Evolutionary conservation across 306 rosid genomes (phyloP).

Genomic region (Malus orientalis): DNA sequence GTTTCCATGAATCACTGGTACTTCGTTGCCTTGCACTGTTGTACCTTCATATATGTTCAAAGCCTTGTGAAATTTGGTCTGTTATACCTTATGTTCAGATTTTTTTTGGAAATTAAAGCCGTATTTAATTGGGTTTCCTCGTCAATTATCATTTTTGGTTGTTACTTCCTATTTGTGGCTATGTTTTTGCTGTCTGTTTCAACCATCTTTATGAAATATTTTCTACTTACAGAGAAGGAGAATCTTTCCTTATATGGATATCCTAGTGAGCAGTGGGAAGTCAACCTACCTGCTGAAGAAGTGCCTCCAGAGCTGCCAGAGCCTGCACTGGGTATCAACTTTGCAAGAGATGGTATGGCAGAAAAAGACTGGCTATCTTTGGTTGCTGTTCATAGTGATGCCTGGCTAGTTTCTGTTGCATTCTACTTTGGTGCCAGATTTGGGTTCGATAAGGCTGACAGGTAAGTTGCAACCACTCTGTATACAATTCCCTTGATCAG

Average conservation of each 20-base stretch:
- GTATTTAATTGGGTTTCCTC: not conserved
- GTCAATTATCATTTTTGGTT: not conserved
- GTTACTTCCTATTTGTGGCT: not conserved
- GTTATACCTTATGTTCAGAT: not conserved
- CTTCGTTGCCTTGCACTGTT: not conserved
- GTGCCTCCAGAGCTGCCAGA: slow-evolving; percentile 96
- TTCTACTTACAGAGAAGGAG: slow-evolving; percentile 70
- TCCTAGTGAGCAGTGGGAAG: slow-evolving; percentile 95
- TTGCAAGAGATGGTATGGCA: slow-evolving; percentile 95
- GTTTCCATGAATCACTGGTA: not conserved
- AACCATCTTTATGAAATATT: slow-evolving; percentile 5
- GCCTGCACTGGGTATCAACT: slow-evolving; percentile 90
- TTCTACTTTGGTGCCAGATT: slow-evolving; percentile 92
- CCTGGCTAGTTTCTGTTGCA: slow-evolving; percentile 91
- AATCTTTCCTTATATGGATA: slow-evolving; percentile 80
- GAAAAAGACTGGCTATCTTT: slow-evolving; percentile 84
- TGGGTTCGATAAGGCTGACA: slow-evolving; percentile 74
- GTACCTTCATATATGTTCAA: not conserved
- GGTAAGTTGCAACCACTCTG: slow-evolving; percentile 34
- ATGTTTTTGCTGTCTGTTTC: slow-evolving; percentile 10
- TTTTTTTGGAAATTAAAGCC: not conserved
- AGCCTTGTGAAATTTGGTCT: not conserved
- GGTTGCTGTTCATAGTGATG: slow-evolving; percentile 93
- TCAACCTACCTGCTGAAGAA: slow-evolving; percentile 94
- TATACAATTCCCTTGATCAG: not conserved